phyloP scores from a whole-genome alignment of 176 grass and related monocot species.

The Aechmea fasciata region DNA sequence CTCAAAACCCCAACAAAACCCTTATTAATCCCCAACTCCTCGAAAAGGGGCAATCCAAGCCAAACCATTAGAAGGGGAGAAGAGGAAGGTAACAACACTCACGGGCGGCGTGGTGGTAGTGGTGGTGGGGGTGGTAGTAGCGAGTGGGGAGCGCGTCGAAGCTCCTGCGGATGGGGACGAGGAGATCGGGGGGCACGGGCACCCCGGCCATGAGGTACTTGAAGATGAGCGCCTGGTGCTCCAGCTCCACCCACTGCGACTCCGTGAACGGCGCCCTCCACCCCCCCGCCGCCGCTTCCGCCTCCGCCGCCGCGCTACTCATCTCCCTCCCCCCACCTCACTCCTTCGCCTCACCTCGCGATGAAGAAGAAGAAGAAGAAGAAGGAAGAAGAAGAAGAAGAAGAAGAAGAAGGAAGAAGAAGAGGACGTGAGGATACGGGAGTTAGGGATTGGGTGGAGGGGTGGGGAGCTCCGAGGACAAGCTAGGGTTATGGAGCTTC shows the following conservation, averaged over 20 bases:
- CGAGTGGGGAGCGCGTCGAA: constrained; percentile 36
- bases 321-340: not conserved
- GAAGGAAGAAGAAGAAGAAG: constrained; percentile 1
- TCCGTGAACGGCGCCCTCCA: constrained; percentile 52
- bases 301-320: constrained; percentile 47
- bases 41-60: not conserved
- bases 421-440: not conserved
- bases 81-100: constrained; percentile 8
- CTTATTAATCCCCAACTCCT: not conserved
- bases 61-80: not conserved
- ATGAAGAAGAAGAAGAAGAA: not conserved
- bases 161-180: constrained; percentile 62
- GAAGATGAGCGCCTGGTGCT: constrained; percentile 94
- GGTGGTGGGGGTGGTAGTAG: constrained; percentile 37
- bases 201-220: constrained; percentile 95
- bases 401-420: not conserved
- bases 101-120: constrained; percentile 66
- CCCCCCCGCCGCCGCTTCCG: not conserved
- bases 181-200: constrained; percentile 88
- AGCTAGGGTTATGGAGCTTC: not conserved
- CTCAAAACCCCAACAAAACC: not conserved
- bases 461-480: not conserved
- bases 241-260: constrained; percentile 91
- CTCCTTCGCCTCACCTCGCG: not conserved
- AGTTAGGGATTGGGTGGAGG: not conserved